These are phyloP conservation scores for Blastobotrys ciferrii DNA, from an alignment of 1,139 yeast species.

Conservation along the genomic window DNA sequence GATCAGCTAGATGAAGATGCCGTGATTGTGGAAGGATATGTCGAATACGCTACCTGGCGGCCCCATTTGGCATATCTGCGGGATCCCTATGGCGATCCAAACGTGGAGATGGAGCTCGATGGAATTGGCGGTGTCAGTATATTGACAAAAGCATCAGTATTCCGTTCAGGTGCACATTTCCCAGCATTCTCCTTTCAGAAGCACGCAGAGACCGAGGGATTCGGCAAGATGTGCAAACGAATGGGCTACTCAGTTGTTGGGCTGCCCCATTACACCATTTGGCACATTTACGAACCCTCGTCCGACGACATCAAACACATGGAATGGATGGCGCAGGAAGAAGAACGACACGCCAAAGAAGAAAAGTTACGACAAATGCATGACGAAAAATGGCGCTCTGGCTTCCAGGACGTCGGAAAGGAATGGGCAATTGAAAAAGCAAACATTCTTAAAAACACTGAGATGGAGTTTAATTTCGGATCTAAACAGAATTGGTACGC, in stretches of 20 bases:
- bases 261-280: conserved; percentile 82
- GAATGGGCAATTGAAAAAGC: conserved; percentile 69
- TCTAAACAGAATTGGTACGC: conserved; percentile 27
- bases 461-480: conserved; percentile 37
- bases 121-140: conserved; percentile 93
- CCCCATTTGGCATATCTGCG: conserved; percentile 85
- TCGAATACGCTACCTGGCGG: conserved; percentile 90
- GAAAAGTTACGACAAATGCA: conserved; percentile 64
- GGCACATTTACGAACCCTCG: conserved; percentile 92
- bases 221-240: conserved; percentile 77
- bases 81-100: conserved; percentile 83
- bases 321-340: conserved; percentile 97
- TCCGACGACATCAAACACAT: conserved; percentile 84
- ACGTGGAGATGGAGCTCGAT: conserved; percentile 82
- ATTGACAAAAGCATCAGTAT: conserved; percentile 73
- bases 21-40: conserved; percentile 88
- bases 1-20: conserved; percentile 78
- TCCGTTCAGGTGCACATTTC: conserved; percentile 78
- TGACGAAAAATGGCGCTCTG: conserved; percentile 72
- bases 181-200: conserved; percentile 89
- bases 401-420: conserved; percentile 68
- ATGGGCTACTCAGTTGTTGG: conserved; percentile 85
- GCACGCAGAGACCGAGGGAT: conserved; percentile 93
- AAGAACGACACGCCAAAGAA: conserved; percentile 68
- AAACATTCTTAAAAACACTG: conserved; percentile 70